Evolutionary conservation across 2,329 filamentous ascomycete genomes (phyloP).

Genomic region (Pseudomassariella vexata): DNA sequence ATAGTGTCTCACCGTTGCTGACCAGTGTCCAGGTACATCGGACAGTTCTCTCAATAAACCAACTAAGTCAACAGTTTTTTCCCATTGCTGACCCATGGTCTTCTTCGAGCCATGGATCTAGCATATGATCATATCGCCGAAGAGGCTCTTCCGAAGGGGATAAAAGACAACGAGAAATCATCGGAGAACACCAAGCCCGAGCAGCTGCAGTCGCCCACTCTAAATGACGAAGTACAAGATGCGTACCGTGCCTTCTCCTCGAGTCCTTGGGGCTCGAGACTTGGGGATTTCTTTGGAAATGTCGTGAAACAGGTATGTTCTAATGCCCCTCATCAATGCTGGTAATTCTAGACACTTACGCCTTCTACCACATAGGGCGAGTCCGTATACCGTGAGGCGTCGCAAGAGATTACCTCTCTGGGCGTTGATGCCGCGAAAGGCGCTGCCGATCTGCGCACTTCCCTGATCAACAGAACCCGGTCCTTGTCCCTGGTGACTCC

Average conservation of each 20-base stretch:
- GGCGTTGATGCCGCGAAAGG: slow-evolving; percentile 78
- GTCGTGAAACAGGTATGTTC: slow-evolving; percentile 81
- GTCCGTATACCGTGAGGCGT: slow-evolving; percentile 75
- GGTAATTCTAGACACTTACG: slow-evolving; percentile 16
- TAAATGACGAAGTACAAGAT: slow-evolving; percentile 88
- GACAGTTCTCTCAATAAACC: too few species aligned
- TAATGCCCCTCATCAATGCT: slow-evolving; percentile 4
- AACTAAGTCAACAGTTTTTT: too few species aligned
- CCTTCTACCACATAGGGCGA: slow-evolving; percentile 54
- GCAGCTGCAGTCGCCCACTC: slow-evolving; percentile 37
- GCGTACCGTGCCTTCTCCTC: slow-evolving; percentile 90
- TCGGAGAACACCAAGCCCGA: slow-evolving; percentile 34
- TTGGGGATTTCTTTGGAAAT: slow-evolving; percentile 83
- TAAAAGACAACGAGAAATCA: slow-evolving; percentile 47
- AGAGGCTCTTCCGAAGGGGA: slow-evolving; percentile 63
- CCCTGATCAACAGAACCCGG: slow-evolving; percentile 67
- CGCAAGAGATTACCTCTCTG: slow-evolving; percentile 75
- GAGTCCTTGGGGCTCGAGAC: slow-evolving; percentile 82
- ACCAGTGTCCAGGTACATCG: too few species aligned
- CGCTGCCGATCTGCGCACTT: slow-evolving; percentile 63
- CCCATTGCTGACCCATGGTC: too few species aligned
- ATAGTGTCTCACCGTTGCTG: too few species aligned
- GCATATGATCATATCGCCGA: slow-evolving; percentile 97
- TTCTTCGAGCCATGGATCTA: slow-evolving; percentile 85
- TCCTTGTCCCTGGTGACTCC: slow-evolving; percentile 59